Evolutionary conservation across 352 stramenopile species (phyloP).

Genomic region (Globisporangium cylindrosporum): DNA sequence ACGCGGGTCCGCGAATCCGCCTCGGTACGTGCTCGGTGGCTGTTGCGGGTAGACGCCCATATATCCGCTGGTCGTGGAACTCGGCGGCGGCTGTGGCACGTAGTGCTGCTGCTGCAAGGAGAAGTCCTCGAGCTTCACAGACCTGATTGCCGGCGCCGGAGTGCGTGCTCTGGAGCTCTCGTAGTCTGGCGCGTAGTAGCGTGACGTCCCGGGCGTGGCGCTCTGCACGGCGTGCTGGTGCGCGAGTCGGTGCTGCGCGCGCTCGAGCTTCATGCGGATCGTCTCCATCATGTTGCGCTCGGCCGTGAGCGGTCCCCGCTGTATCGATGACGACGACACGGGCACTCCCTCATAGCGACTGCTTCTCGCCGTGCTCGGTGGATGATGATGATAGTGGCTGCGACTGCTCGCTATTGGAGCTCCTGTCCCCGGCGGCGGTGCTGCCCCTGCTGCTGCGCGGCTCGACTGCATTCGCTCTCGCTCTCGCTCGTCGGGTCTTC

Average conservation of each 20-base stretch:
- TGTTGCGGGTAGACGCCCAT: conserved; percentile 19
- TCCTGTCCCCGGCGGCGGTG: not conserved
- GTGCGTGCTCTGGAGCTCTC: conserved; percentile 6
- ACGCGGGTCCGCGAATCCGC: not conserved
- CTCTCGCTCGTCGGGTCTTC: not conserved
- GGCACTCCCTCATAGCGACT: not conserved
- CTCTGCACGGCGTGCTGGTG: conserved; percentile 26
- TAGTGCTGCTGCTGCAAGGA: conserved; percentile 22
- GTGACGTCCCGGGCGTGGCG: conserved; percentile 20
- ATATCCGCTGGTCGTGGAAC: conserved; percentile 22
- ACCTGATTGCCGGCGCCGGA: conserved; percentile 27
- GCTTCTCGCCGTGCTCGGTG: not conserved
- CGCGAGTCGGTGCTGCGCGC: conserved; percentile 49
- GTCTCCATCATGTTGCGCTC: conserved; percentile 72
- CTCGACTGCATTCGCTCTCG: not conserved
- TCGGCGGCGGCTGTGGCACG: conserved; percentile 6
- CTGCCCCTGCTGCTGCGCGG: not conserved
- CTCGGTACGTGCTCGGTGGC: conserved; percentile 6
- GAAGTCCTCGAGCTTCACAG: conserved; percentile 36
- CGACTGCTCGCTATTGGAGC: conserved; percentile 32
- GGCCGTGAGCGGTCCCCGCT: conserved; percentile 23
- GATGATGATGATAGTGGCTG: conserved; percentile 10
- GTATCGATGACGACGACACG: not conserved
- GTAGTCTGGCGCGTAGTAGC: conserved; percentile 41
- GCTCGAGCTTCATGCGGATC: conserved; percentile 69